Percentiles rank a stretch among this genome's conserved stretches.
These are phyloP conservation scores for Lecanicillium sp. DNA, from an alignment of 2,329 filamentous ascomycete genomes.

Conservation along the genomic window DNA sequence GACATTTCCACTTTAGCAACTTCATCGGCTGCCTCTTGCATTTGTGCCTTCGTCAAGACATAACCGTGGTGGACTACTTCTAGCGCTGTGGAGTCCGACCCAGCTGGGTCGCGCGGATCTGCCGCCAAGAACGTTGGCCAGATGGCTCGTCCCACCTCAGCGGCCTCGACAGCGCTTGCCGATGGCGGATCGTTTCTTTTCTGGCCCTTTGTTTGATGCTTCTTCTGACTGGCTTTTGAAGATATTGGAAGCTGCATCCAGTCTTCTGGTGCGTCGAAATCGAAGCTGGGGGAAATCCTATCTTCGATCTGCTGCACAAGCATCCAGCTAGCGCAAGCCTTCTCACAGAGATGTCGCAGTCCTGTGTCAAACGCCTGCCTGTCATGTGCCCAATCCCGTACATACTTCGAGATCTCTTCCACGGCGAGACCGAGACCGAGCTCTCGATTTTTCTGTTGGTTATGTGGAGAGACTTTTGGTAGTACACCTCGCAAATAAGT, in stretches of 20 bases:
- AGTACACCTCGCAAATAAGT: neutral
- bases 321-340: neutral
- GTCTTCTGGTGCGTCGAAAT: neutral
- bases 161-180: neutral
- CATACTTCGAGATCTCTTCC: neutral
- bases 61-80: constrained; percentile 1
- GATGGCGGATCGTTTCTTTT: neutral
- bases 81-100: too few relatives aligned
- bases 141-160: neutral
- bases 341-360: neutral
- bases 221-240: neutral
- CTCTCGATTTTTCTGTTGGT: neutral
- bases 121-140: neutral
- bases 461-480: neutral
- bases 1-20: too few relatives aligned
- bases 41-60: neutral
- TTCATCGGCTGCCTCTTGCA: neutral
- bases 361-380: neutral
- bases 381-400: neutral
- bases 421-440: neutral
- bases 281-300: neutral
- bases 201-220: neutral
- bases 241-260: neutral
- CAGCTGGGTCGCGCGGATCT: neutral
- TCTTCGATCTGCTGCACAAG: neutral